Conservation (phyloP, 2,329 filamentous ascomycete genomes). For the Lasiodiplodia theobromae region DNA sequence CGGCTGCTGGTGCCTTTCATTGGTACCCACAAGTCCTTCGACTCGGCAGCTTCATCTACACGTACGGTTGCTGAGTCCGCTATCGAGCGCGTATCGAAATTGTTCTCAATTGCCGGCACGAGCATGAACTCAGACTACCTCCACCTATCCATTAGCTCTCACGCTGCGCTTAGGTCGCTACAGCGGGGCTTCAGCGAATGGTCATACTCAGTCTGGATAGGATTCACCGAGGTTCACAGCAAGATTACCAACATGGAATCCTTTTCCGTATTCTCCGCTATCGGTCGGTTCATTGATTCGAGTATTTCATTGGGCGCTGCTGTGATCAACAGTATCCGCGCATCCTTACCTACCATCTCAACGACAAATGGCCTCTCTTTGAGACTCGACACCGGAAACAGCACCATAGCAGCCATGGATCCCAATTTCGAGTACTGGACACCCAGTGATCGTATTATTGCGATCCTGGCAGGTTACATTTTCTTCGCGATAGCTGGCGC, state of each 20-base stretch:
- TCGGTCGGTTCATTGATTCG: slow-evolving; percentile 10
- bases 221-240: background rate
- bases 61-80: slow-evolving; percentile 43
- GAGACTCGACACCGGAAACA: slow-evolving; percentile 42
- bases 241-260: slow-evolving; percentile 21
- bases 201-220: slow-evolving; percentile 1
- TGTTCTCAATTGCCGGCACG: slow-evolving; percentile 39
- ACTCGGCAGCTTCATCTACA: slow-evolving; percentile 18
- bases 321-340: slow-evolving; percentile 13
- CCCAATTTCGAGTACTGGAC: slow-evolving; percentile 52
- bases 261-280: slow-evolving; percentile 18
- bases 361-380: slow-evolving; percentile 47
- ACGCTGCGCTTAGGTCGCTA: slow-evolving; percentile 46
- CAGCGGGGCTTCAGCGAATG: slow-evolving; percentile 32
- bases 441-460: slow-evolving; percentile 67
- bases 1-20: slow-evolving; percentile 36
- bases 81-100: slow-evolving; percentile 43
- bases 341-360: slow-evolving; percentile 26
- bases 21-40: slow-evolving; percentile 7
- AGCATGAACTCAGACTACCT: slow-evolving; percentile 43
- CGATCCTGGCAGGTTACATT: slow-evolving; percentile 81
- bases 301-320: background rate
- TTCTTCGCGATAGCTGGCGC: slow-evolving; percentile 77
- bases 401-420: slow-evolving; percentile 42
- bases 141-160: slow-evolving; percentile 46